Conservation (phyloP, 2,329 filamentous ascomycete genomes). For the Cladophialophora psammophila region DNA sequence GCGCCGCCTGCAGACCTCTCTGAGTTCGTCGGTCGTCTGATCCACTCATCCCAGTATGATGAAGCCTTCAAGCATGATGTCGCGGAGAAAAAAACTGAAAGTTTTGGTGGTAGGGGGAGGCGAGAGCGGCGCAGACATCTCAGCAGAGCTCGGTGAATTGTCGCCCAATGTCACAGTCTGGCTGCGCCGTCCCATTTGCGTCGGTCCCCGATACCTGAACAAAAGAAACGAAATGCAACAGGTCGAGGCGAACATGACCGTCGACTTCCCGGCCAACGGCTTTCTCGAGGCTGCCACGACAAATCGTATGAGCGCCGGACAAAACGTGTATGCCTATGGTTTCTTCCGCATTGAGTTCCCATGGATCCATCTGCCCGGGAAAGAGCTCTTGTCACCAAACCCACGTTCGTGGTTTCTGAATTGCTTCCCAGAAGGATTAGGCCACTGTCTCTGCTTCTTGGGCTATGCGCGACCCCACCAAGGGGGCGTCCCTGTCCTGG, state of each 20-base stretch:
- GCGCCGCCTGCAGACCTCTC: slow-evolving; percentile 5
- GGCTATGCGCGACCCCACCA: slow-evolving; percentile 28
- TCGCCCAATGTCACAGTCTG: slow-evolving; percentile 29
- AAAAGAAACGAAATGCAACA: slow-evolving; percentile 24
- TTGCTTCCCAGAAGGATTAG: slow-evolving; percentile 23
- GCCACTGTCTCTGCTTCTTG: slow-evolving; percentile 30
- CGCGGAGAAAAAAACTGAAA: slow-evolving; percentile 13
- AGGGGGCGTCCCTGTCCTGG: slow-evolving; percentile 27
- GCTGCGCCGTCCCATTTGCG: slow-evolving; percentile 25
- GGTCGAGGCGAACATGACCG: slow-evolving; percentile 18
- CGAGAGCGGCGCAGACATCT: slow-evolving; percentile 28
- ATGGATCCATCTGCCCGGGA: slow-evolving; percentile 19
- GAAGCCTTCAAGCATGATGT: slow-evolving; percentile 21
- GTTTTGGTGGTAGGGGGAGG: slow-evolving; percentile 27
- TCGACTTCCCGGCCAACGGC: slow-evolving; percentile 26
- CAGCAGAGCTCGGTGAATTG: slow-evolving; percentile 27
- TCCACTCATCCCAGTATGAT: slow-evolving; percentile 26
- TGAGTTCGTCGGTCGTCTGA: slow-evolving; percentile 16
- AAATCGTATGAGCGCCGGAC: slow-evolving; percentile 26
- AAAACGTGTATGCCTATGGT: slow-evolving; percentile 27
- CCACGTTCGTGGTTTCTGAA: slow-evolving; percentile 29
- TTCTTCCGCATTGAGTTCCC: slow-evolving; percentile 22
- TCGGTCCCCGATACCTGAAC: slow-evolving; percentile 24
- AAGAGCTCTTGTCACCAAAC: slow-evolving; percentile 13
- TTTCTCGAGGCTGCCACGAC: slow-evolving; percentile 29